phyloP scores from a whole-genome alignment of 2,329 filamentous ascomycete species.

The Colletotrichum aenigma region DNA sequence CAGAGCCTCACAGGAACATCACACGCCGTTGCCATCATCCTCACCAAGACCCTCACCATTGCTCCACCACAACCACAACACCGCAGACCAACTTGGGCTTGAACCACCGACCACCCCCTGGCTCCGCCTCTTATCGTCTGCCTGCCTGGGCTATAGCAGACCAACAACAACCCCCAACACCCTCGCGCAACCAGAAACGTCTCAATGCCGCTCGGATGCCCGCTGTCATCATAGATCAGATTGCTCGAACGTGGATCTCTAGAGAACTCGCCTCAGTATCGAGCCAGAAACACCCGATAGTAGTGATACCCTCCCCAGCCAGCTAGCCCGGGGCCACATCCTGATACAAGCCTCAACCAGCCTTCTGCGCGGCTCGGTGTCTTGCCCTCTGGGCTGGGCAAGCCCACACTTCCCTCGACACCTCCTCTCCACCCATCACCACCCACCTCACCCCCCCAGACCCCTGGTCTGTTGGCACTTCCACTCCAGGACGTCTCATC shows the following conservation, averaged over 20 bases:
- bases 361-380: conserved; percentile 31
- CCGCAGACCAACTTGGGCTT: neutral
- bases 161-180: neutral
- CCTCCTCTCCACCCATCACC: neutral
- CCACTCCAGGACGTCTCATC: conserved; percentile 4
- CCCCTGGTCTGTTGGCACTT: conserved; percentile 12
- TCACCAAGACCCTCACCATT: neutral
- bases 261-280: conserved; percentile 40
- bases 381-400: conserved; percentile 42
- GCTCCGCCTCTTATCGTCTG: conserved; percentile 2
- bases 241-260: conserved; percentile 53
- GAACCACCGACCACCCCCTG: conserved; percentile 2
- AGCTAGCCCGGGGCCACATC: conserved; percentile 32
- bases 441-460: neutral
- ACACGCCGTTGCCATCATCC: neutral
- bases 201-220: conserved; percentile 59
- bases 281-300: conserved; percentile 42
- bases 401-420: conserved; percentile 6
- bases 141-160: conserved; percentile 16
- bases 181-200: conserved; percentile 28
- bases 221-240: conserved; percentile 56
- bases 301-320: conserved; percentile 33
- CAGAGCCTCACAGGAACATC: conserved; percentile 18
- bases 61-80: conserved; percentile 3
- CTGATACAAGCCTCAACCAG: conserved; percentile 42